Conservation (phyloP, 768 basidiomycete genomes). For the Lactifluus echinatus region DNA sequence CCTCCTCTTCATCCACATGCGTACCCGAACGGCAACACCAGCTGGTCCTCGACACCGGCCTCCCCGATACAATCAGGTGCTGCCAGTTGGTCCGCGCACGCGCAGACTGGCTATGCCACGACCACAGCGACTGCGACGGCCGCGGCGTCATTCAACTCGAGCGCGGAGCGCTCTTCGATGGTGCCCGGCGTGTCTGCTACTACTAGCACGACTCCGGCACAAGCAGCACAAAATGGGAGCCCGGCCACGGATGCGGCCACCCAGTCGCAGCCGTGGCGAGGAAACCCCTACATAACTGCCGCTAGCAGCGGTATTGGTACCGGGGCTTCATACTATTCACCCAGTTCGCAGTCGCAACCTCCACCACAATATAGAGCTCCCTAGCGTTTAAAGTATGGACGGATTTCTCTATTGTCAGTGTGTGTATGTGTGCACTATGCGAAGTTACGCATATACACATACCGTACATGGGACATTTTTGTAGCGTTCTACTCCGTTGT, state of each 20-base stretch:
- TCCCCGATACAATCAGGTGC: not conserved
- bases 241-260: not conserved
- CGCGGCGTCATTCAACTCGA: not conserved
- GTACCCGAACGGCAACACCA: constrained; percentile 10
- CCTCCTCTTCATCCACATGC: constrained; percentile 3
- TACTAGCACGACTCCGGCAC: not conserved
- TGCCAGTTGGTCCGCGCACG: constrained; percentile 5
- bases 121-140: not conserved
- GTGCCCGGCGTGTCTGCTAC: constrained; percentile 4
- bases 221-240: constrained; percentile 1
- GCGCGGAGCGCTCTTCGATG: constrained; percentile 14
- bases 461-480: not conserved
- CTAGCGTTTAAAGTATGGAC: not conserved
- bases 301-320: not conserved
- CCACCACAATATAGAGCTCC: constrained; percentile 18
- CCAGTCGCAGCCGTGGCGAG: constrained; percentile 6
- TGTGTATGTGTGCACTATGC: not conserved
- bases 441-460: not conserved
- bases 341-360: not conserved
- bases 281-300: constrained; percentile 1
- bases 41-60: constrained; percentile 1
- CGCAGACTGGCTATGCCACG: not conserved
- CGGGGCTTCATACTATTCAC: constrained; percentile 7
- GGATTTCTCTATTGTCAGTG: not conserved
- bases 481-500: not conserved